Evolutionary conservation across 164 flowering plant genomes (phyloP).

Genomic region (Vitis riparia): DNA sequence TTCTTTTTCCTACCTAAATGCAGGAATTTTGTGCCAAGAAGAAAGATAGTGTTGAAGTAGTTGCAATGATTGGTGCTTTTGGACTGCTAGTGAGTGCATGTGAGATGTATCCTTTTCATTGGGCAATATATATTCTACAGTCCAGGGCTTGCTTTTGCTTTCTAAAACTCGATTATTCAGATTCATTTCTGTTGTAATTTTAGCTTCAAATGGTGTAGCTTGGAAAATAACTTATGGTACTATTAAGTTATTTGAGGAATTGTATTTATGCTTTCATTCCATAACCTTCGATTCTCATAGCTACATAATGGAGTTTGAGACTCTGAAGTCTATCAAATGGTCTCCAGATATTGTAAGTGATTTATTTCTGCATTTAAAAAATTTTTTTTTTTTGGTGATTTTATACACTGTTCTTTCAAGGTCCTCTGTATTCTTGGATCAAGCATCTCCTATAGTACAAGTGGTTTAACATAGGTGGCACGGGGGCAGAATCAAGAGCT

Average conservation of each 20-base stretch:
- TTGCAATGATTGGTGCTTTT: slow-evolving; percentile 68
- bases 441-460: too few relatives aligned
- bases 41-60: slow-evolving; percentile 68
- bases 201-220: too few relatives aligned
- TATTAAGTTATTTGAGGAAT: too few relatives aligned
- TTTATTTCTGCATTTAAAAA: not conserved
- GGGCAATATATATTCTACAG: not conserved
- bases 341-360: slow-evolving; percentile 61
- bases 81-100: slow-evolving; percentile 58
- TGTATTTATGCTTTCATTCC: slow-evolving; percentile 19
- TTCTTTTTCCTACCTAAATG: slow-evolving; percentile 10
- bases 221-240: too few relatives aligned
- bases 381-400: too few relatives aligned
- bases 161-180: too few relatives aligned
- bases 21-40: slow-evolving; percentile 87
- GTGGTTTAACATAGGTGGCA: too few relatives aligned
- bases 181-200: too few relatives aligned
- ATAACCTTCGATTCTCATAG: slow-evolving; percentile 35
- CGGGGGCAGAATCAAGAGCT: too few relatives aligned
- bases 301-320: slow-evolving; percentile 47
- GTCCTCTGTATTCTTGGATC: too few relatives aligned
- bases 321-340: slow-evolving; percentile 57
- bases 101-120: slow-evolving; percentile 72
- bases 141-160: not conserved
- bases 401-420: too few relatives aligned